A percentile compares a stretch with the other conserved stretches of the same genome.
Evolutionary conservation across 306 rosid genomes (phyloP).

Genomic region (Sophora flavescens): DNA sequence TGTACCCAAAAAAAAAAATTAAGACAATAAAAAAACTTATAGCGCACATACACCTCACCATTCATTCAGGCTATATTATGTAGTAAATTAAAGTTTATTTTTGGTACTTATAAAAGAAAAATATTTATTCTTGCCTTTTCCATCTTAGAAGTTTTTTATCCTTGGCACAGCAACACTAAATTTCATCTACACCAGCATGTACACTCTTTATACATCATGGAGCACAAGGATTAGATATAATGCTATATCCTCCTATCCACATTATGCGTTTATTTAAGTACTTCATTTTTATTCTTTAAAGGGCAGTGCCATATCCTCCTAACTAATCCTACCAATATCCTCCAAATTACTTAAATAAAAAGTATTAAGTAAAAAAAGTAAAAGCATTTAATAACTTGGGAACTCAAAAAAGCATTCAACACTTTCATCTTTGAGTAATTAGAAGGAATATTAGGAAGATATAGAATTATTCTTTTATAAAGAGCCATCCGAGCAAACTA

Average conservation of each 20-base stretch:
- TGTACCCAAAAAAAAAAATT: not conserved
- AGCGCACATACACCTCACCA: conserved; percentile 10
- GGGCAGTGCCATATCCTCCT: not conserved
- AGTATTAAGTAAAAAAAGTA: not conserved
- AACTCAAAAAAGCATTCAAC: not conserved
- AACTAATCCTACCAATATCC: not conserved
- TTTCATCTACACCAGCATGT: conserved; percentile 4
- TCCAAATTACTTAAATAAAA: not conserved
- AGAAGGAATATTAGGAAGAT: conserved; percentile 12
- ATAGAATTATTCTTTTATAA: not conserved
- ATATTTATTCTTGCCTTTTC: not conserved
- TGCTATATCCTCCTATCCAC: not conserved
- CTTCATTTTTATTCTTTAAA: not conserved
- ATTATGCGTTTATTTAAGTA: conserved; percentile 4
- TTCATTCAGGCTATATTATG: conserved; percentile 1
- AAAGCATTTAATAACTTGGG: not conserved
- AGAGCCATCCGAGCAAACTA: not conserved
- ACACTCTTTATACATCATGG: not conserved
- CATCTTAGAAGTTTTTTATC: not conserved
- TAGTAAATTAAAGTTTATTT: not conserved
- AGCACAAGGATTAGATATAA: conserved; percentile 9
- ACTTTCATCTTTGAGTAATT: conserved; percentile 15
- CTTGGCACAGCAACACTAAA: conserved; percentile 9
- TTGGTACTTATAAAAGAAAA: not conserved
- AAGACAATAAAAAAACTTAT: too few relatives aligned